Conservation (phyloP, 1,284 basidiomycete genomes). For the Trametes hirsuta region DNA sequence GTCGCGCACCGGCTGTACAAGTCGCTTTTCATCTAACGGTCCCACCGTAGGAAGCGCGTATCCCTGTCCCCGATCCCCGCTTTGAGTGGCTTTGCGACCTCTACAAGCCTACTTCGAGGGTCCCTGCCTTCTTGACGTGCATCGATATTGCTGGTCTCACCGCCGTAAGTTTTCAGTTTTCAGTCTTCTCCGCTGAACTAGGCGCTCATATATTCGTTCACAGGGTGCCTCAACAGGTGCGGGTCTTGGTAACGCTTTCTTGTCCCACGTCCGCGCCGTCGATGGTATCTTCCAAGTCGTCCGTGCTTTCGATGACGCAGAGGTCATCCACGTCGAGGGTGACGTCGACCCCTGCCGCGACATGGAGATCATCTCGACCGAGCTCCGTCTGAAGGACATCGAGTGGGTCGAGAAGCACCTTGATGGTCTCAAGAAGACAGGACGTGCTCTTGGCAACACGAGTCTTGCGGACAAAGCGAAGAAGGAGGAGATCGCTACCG, state of each 20-base stretch:
- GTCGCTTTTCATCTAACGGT: background rate
- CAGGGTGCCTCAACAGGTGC: conserved; percentile 97
- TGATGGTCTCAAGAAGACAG: conserved; percentile 77
- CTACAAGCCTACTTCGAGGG: conserved; percentile 89
- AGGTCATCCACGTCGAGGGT: conserved; percentile 99
- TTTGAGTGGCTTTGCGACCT: conserved; percentile 93
- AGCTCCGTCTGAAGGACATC: conserved; percentile 95
- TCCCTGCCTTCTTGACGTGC: conserved; percentile 96
- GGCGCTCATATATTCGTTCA: background rate
- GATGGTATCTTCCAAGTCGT: conserved; percentile 99
- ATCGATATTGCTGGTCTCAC: conserved; percentile 99
- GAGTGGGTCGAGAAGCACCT: conserved; percentile 97
- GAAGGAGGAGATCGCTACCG: conserved; percentile 93
- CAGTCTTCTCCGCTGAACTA: background rate
- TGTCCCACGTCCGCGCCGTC: conserved; percentile 97
- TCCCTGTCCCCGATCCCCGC: conserved; percentile 94
- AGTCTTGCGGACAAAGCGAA: conserved; percentile 93
- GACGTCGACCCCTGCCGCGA: conserved; percentile 96
- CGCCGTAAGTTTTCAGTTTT: conserved; percentile 56
- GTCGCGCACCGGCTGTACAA: background rate
- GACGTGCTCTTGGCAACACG: conserved; percentile 72
- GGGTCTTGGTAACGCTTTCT: conserved; percentile 97
- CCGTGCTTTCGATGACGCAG: conserved; percentile 97
- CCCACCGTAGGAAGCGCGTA: conserved; percentile 74
- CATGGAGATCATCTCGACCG: conserved; percentile 97